Conservation (phyloP, 2,329 filamentous ascomycete genomes). For the Knufia fluminis region DNA sequence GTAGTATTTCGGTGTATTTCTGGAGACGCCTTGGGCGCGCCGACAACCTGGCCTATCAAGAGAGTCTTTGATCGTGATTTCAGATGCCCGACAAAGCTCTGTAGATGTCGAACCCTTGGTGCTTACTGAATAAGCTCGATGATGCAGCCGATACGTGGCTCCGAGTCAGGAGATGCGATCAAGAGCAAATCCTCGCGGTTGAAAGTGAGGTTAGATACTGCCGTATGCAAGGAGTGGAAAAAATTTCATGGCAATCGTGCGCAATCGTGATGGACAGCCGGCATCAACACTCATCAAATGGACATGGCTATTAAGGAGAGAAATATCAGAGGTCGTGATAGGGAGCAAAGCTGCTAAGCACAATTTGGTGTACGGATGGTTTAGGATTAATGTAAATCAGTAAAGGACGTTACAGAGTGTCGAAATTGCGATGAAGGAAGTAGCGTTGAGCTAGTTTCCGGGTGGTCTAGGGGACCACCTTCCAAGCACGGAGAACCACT, state of each 20-base stretch:
- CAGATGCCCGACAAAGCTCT: neutral
- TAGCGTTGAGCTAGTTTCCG: neutral
- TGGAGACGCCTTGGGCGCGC: neutral
- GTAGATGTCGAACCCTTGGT: neutral
- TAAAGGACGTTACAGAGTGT: neutral
- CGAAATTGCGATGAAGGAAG: neutral
- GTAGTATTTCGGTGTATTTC: neutral
- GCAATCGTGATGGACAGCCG: constrained; percentile 1
- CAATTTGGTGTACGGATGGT: neutral
- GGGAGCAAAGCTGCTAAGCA: constrained; percentile 6
- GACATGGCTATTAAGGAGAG: constrained; percentile 4
- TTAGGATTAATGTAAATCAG: constrained; percentile 5
- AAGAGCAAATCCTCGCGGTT: neutral
- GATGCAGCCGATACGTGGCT: neutral
- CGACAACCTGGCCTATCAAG: neutral
- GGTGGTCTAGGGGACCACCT: neutral
- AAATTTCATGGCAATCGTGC: constrained; percentile 8
- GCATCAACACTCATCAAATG: constrained; percentile 3
- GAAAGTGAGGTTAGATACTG: constrained; percentile 3
- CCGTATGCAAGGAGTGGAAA: constrained; percentile 10
- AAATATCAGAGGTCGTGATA: constrained; percentile 2
- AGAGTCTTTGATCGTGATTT: neutral
- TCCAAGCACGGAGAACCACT: neutral
- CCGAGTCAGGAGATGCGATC: neutral
- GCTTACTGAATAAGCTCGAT: neutral